Evolutionary conservation across 1,139 yeast genomes (phyloP), one percentile per base, ranked within the genome.

Genomic region (Sugiyamaella xylanicola): DNA sequence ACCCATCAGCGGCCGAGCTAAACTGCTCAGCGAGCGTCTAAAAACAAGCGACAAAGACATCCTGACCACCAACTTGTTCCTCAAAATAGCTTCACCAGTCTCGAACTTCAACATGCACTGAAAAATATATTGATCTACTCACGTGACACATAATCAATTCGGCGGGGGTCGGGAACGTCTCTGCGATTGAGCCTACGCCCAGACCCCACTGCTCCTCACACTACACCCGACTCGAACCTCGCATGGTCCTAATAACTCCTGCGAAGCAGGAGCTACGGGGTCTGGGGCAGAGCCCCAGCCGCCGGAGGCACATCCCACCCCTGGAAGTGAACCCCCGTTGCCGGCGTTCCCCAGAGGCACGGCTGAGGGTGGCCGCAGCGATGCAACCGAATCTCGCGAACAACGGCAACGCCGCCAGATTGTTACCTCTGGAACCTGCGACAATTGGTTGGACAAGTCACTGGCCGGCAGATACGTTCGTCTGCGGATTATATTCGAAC

Each of bases 1-100:
- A 29, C 29, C 36, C 48, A 46, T 27, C 36, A 36, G 11, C 9
- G 56, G 54, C 16, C 54, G 54, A 3, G 54, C 54, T 13, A 54
- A 25, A 11, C 43, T 36, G 25, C 54, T 37, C 27, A 54, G 45
- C 19, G 53, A 49, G 27, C 53, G 46, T 29, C 40, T 8, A 25
- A 48, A 48, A 21, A 49, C 19, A 16, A 41, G 3, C 29, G 47
- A 25, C 13, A 49, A 29, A 9, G 47, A 49, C 53, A 49, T 49
- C 11, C 29, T 32, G 16, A 29, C 36, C 21, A 11, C 9, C 13
- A 4, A 3, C 2, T 29, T 16, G 47, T 43, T 2, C 27, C 15
- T 13, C 19, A 19, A n/a, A 39, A 4, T 9, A 3, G 8, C 13
- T 39, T 13, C 17, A 19, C 29, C 9, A 5, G 5, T 25, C 29